These are phyloP conservation scores for Clathrospora elynae DNA, from an alignment of 2,329 filamentous ascomycete genomes.

Conservation along the genomic window DNA sequence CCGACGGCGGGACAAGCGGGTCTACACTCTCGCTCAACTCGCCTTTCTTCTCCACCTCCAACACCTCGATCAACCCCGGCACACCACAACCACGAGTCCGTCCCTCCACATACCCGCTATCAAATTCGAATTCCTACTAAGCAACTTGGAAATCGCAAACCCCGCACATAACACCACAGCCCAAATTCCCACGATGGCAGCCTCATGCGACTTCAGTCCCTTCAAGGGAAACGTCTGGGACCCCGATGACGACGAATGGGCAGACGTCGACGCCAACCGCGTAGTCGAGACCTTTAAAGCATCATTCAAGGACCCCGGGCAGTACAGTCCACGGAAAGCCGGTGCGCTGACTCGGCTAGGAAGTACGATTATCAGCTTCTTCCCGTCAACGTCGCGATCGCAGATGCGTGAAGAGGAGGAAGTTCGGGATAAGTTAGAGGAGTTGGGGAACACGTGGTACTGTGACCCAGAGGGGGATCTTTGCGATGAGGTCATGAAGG, in stretches of 20 bases:
- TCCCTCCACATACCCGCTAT: too few species aligned
- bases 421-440: constrained; percentile 1
- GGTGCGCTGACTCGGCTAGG: constrained; percentile 5
- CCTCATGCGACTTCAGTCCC: not conserved
- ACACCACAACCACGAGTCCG: too few species aligned
- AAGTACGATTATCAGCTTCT: not conserved
- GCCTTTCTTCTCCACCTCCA: not conserved
- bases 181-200: too few species aligned
- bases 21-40: constrained; percentile 1
- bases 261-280: constrained; percentile 4
- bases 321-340: not conserved
- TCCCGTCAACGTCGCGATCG: not conserved
- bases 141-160: not conserved
- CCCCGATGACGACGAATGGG: constrained; percentile 19
- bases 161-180: too few species aligned
- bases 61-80: not conserved
- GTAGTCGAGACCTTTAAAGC: constrained; percentile 14
- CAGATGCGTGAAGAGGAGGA: constrained; percentile 6
- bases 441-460: constrained; percentile 10
- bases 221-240: constrained; percentile 15
- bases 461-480: constrained; percentile 11
- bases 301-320: constrained; percentile 6
- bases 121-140: too few species aligned
- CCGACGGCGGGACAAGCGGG: not conserved
- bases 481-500: constrained; percentile 10